Evolutionary conservation across 2,329 filamentous ascomycete genomes (phyloP).

Genomic region (Ceratocystis diversiconidia): DNA sequence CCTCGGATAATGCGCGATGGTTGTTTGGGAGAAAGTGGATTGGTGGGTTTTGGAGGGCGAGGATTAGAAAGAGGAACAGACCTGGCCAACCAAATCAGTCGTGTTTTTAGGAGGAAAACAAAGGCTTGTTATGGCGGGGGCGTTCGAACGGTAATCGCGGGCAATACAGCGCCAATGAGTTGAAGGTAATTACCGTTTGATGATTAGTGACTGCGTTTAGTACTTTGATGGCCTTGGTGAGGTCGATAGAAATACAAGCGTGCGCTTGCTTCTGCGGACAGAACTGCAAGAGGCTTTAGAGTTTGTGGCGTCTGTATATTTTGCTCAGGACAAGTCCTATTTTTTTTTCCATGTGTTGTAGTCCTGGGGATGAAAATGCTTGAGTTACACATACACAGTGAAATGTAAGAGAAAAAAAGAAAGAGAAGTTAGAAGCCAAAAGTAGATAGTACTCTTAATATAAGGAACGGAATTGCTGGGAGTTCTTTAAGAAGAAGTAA

Average conservation of each 20-base stretch:
- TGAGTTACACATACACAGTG: neutral
- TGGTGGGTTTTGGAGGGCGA: too few relatives aligned
- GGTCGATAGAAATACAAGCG: neutral
- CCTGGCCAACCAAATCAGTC: neutral
- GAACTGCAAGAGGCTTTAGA: neutral
- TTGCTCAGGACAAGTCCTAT: neutral
- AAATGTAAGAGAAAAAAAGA: neutral
- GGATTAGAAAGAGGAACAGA: neutral
- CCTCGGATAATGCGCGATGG: neutral
- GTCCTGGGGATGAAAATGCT: neutral
- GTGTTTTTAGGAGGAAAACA: neutral
- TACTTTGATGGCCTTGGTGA: neutral
- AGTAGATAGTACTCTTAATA: neutral
- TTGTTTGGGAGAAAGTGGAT: neutral
- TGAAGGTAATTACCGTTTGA: neutral
- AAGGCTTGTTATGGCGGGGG: neutral
- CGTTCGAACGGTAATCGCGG: neutral
- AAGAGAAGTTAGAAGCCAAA: neutral
- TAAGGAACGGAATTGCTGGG: too few relatives aligned
- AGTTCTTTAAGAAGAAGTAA: too few relatives aligned
- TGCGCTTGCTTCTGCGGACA: neutral
- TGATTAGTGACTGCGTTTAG: neutral
- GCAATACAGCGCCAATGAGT: neutral
- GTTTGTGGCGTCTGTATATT: neutral
- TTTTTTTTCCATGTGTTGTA: neutral